Evolutionary conservation across 2,329 filamentous ascomycete genomes (phyloP).

Genomic region (Emergomyces pasteurianus): DNA sequence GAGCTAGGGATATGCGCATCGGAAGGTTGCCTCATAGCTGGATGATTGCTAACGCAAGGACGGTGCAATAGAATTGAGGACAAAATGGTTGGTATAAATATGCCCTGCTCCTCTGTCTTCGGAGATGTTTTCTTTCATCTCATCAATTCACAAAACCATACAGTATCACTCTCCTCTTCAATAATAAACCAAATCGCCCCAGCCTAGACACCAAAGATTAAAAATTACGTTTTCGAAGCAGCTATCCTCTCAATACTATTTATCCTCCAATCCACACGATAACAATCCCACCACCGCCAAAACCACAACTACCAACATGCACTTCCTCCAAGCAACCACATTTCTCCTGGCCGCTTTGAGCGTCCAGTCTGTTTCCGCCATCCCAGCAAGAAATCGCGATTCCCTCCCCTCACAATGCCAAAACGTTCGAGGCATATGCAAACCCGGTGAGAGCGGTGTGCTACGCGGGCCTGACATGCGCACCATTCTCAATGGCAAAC

Average conservation of each 20-base stretch:
- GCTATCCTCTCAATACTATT: not conserved
- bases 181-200: not conserved
- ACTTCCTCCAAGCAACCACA: not conserved
- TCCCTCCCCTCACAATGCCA: not conserved
- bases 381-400: not conserved
- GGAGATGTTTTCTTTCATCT: not conserved
- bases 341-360: not conserved
- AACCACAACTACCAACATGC: not conserved
- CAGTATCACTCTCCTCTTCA: not conserved
- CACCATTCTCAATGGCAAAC: not conserved
- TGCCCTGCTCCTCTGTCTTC: not conserved
- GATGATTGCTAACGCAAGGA: not conserved
- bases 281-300: not conserved
- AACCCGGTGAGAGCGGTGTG: not conserved
- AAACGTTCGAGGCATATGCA: not conserved
- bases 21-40: not conserved
- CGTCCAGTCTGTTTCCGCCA: not conserved
- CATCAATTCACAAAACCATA: not conserved
- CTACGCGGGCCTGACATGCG: not conserved
- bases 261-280: not conserved
- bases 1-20: not conserved
- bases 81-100: not conserved
- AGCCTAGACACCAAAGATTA: not conserved
- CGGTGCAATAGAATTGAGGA: not conserved
- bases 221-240: not conserved